phyloP scores from a whole-genome alignment of 441 rosid species.

The Corymbia calophylla region DNA sequence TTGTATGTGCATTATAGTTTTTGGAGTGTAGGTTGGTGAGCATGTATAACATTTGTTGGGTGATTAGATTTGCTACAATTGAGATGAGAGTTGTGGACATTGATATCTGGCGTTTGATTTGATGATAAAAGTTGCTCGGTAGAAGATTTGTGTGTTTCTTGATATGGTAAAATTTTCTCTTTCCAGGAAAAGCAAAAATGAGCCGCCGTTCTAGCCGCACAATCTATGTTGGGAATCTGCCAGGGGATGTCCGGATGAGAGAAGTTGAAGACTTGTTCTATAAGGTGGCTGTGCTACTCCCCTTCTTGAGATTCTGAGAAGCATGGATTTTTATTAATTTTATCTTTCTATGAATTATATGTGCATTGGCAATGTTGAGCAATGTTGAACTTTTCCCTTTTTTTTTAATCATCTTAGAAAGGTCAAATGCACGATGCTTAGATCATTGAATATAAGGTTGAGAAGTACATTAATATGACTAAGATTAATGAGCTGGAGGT shows the following conservation, averaged over 20 bases:
- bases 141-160: neutral
- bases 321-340: neutral
- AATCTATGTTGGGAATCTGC: conserved; percentile 83
- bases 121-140: neutral
- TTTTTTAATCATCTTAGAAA: neutral
- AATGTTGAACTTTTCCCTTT: neutral
- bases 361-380: neutral
- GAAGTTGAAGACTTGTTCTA: conserved; percentile 86
- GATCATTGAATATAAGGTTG: neutral
- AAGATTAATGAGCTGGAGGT: neutral
- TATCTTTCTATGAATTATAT: neutral
- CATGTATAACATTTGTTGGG: neutral
- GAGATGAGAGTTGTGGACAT: neutral
- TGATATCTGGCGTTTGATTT: neutral
- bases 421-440: neutral
- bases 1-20: neutral
- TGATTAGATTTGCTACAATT: neutral
- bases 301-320: neutral
- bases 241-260: conserved; percentile 68
- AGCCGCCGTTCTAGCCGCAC: conserved; percentile 69
- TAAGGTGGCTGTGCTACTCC: conserved; percentile 38
- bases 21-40: neutral
- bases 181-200: conserved; percentile 27
- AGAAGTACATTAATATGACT: neutral
- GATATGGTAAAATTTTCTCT: neutral